A percentile compares a stretch with the other conserved stretches of the same genome.
These are phyloP conservation scores for Edaphochlamys debaryana DNA, from an alignment of 139 green algal genomes.

Conservation along the genomic window DNA sequence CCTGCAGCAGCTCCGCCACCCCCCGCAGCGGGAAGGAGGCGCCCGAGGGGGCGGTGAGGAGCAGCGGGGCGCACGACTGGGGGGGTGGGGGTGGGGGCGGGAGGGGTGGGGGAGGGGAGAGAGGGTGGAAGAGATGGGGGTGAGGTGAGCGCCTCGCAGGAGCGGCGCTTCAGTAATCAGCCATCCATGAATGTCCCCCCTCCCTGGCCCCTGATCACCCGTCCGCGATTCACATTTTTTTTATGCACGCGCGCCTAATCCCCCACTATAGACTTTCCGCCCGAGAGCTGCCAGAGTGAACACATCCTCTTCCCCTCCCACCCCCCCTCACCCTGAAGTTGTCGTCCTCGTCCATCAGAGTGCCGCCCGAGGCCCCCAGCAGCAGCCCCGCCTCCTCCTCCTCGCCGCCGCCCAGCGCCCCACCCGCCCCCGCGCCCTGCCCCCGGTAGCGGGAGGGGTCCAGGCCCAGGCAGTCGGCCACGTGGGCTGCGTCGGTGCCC, in stretches of 20 bases:
- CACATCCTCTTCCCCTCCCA: too few relatives aligned
- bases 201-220: too few relatives aligned
- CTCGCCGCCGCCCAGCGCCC: slow-evolving; percentile 11
- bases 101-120: not conserved
- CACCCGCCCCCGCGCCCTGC: not conserved
- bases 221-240: too few relatives aligned
- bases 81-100: not conserved
- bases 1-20: slow-evolving; percentile 37
- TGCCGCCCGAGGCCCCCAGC: slow-evolving; percentile 62
- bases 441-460: slow-evolving; percentile 65
- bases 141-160: not conserved
- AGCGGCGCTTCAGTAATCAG: too few relatives aligned
- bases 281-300: too few relatives aligned
- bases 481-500: slow-evolving; percentile 86
- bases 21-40: slow-evolving; percentile 71
- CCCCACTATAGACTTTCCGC: too few relatives aligned
- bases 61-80: slow-evolving; percentile 66
- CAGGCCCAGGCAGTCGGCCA: slow-evolving; percentile 96
- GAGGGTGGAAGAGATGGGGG: not conserved
- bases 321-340: slow-evolving; percentile 62
- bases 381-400: slow-evolving; percentile 39
- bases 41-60: slow-evolving; percentile 59
- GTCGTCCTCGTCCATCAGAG: slow-evolving; percentile 76
- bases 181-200: too few relatives aligned
- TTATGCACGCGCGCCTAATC: too few relatives aligned